These are phyloP conservation scores for Fusarium caatingaense DNA, from an alignment of 2,329 filamentous ascomycete genomes.

Conservation along the genomic window DNA sequence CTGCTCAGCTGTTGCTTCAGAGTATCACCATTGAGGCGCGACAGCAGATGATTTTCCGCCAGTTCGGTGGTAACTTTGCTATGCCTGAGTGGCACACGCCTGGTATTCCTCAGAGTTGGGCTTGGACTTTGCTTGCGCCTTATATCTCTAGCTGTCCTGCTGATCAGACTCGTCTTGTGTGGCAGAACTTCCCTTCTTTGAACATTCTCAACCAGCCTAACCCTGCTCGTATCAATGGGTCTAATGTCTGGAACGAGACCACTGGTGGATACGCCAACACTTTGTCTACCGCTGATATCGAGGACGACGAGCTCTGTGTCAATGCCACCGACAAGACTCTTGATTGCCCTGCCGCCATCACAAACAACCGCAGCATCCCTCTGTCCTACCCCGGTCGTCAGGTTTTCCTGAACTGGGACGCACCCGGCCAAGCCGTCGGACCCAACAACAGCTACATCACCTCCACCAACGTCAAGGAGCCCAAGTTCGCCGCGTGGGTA, in stretches of 20 bases:
- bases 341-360: slow-evolving; percentile 72
- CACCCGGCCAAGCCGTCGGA: slow-evolving; percentile 73
- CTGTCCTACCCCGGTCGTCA: slow-evolving; percentile 79
- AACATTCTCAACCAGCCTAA: slow-evolving; percentile 82
- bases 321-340: slow-evolving; percentile 65
- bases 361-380: slow-evolving; percentile 75
- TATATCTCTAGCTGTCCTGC: slow-evolving; percentile 82
- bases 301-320: slow-evolving; percentile 63
- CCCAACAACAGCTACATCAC: slow-evolving; percentile 88
- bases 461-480: slow-evolving; percentile 64
- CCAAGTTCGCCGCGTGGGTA: slow-evolving; percentile 80
- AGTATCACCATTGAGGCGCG: slow-evolving; percentile 83
- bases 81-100: slow-evolving; percentile 87
- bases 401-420: slow-evolving; percentile 79
- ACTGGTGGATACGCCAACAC: slow-evolving; percentile 68
- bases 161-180: slow-evolving; percentile 78
- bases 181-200: slow-evolving; percentile 86
- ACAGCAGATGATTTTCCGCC: slow-evolving; percentile 86
- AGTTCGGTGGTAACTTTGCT: slow-evolving; percentile 82
- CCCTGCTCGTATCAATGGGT: slow-evolving; percentile 72
- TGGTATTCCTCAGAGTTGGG: slow-evolving; percentile 85
- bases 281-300: slow-evolving; percentile 60
- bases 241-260: slow-evolving; percentile 72
- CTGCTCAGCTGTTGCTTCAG: slow-evolving; percentile 77
- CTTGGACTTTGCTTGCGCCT: slow-evolving; percentile 83